Evolutionary conservation across 1,284 basidiomycete species (phyloP).

Genomic region (Tilletia caries): DNA sequence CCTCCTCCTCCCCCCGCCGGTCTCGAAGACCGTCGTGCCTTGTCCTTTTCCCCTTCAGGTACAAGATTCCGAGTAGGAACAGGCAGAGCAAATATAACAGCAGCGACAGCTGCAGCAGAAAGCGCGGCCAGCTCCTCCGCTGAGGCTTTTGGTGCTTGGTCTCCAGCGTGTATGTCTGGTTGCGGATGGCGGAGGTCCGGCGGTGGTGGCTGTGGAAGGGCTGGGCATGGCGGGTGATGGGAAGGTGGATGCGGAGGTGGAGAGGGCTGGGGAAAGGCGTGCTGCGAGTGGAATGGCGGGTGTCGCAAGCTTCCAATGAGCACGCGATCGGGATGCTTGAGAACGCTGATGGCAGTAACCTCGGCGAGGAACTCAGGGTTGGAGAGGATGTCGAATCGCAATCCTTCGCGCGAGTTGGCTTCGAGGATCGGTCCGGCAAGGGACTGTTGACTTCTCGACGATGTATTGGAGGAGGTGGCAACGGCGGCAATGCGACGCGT

Average conservation of each 20-base stretch:
- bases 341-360: slow-evolving; percentile 88
- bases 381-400: slow-evolving; percentile 94
- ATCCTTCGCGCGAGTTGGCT: slow-evolving; percentile 87
- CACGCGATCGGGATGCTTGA: slow-evolving; percentile 86
- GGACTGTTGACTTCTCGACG: slow-evolving; percentile 98
- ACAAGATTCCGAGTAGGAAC: no score
- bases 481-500: slow-evolving; percentile 92
- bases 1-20: slow-evolving; percentile 17
- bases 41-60: no score
- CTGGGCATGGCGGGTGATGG: neutral
- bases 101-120: no score
- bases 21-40: no score
- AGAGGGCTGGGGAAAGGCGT: neutral
- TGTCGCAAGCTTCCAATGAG: slow-evolving; percentile 80
- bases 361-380: slow-evolving; percentile 99
- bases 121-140: no score
- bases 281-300: neutral
- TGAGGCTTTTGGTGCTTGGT: no score
- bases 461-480: slow-evolving; percentile 88
- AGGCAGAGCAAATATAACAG: no score
- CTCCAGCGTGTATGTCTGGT: neutral
- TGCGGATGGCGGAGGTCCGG: neutral
- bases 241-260: neutral
- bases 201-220: neutral
- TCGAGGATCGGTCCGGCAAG: slow-evolving; percentile 97